These are phyloP conservation scores for Coemansia sp. DNA, from an alignment of 192 early-diverging fungal genomes.

Conservation along the genomic window DNA sequence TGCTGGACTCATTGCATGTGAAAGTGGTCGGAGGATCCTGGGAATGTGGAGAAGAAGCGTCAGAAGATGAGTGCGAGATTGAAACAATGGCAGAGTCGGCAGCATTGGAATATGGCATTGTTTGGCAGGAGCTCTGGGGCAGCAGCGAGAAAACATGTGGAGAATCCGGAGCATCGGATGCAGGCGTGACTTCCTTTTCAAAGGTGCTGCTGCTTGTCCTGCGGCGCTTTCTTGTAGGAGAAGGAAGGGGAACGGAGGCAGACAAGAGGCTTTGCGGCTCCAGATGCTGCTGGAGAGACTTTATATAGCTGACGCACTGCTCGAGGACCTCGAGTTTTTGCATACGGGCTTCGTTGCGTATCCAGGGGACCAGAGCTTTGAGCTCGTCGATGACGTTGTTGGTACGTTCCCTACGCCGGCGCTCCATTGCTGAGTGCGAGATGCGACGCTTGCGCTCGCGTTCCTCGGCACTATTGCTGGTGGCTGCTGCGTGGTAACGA, in stretches of 20 bases:
- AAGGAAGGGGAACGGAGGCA: neutral
- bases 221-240: slow-evolving; percentile 6
- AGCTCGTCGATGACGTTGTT: slow-evolving; percentile 80
- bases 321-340: slow-evolving; percentile 51
- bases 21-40: neutral
- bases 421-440: slow-evolving; percentile 83
- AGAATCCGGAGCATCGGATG: neutral
- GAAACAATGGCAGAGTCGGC: slow-evolving; percentile 2
- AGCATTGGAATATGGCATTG: neutral
- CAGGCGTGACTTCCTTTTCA: slow-evolving; percentile 1
- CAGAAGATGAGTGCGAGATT: neutral
- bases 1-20: neutral
- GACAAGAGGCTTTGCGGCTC: neutral
- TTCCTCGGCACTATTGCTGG: slow-evolving; percentile 25
- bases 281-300: slow-evolving; percentile 25
- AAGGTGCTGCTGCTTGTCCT: neutral
- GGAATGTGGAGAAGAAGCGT: neutral
- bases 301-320: slow-evolving; percentile 33
- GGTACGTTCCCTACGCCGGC: slow-evolving; percentile 79
- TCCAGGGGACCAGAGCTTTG: slow-evolving; percentile 66
- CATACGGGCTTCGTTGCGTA: slow-evolving; percentile 21
- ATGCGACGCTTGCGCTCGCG: slow-evolving; percentile 74
- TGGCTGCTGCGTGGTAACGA: neutral
- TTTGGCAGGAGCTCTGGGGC: neutral
- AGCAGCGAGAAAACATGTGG: neutral